Evolutionary conservation across 192 early-diverging fungal species (phyloP).

Genomic region (Linderina pennispora): DNA sequence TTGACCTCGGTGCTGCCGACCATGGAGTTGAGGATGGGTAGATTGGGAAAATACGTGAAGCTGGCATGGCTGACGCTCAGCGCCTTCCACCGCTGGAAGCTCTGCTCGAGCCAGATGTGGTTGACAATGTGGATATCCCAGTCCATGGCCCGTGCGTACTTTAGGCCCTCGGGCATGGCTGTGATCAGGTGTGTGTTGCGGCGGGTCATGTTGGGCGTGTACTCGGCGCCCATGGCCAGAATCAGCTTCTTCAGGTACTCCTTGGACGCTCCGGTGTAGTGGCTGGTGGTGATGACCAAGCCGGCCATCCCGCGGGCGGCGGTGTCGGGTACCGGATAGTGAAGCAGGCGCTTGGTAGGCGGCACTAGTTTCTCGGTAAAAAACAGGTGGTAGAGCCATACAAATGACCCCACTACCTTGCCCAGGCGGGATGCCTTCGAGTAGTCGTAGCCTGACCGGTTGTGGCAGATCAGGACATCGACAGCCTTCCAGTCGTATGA

Average conservation of each 20-base stretch:
- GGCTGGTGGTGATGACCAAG: constrained; percentile 58
- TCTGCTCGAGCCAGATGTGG: constrained; percentile 83
- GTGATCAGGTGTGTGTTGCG: constrained; percentile 76
- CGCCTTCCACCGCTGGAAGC: constrained; percentile 56
- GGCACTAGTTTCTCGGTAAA: constrained; percentile 12
- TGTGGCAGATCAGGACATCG: constrained; percentile 41
- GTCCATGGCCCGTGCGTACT: constrained; percentile 55
- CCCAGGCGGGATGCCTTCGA: constrained; percentile 46
- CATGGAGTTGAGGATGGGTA: constrained; percentile 46
- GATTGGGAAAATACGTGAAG: constrained; percentile 52
- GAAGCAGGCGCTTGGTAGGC: constrained; percentile 33
- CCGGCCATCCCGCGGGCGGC: constrained; percentile 18
- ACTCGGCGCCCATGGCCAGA: constrained; percentile 54
- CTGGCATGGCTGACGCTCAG: constrained; percentile 51
- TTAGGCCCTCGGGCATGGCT: constrained; percentile 55
- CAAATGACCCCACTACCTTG: constrained; percentile 41
- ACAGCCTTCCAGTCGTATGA: constrained; percentile 29
- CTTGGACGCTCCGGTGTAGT: constrained; percentile 61
- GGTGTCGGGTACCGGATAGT: constrained; percentile 29
- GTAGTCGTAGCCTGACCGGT: constrained; percentile 42
- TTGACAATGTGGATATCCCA: constrained; percentile 71
- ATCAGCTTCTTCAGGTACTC: constrained; percentile 62
- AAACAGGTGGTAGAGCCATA: constrained; percentile 41
- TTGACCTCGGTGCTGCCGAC: constrained; percentile 49
- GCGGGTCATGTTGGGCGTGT: constrained; percentile 54